A percentile compares a stretch with the other conserved stretches of the same genome.
Evolutionary conservation across 1,139 yeast species (phyloP).

Genomic region (Kodamaea arcana): DNA sequence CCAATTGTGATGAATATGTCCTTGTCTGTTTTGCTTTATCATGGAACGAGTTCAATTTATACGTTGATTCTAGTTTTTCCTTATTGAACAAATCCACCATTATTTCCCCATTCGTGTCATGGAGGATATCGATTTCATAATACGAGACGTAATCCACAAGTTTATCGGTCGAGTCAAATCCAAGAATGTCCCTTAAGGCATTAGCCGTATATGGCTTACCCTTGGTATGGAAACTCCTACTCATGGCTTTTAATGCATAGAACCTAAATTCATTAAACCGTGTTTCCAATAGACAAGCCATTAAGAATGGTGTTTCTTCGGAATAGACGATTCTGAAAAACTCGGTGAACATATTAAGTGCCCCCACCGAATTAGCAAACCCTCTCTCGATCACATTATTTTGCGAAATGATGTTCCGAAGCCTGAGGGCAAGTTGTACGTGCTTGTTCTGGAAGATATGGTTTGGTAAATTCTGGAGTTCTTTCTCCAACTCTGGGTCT

Average conservation of each 20-base stretch:
- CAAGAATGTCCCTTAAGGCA: conserved; percentile 49
- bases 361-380: conserved; percentile 52
- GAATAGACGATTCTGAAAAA: conserved; percentile 58
- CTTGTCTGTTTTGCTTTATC: conserved; percentile 54
- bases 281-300: conserved; percentile 74
- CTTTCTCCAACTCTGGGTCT: conserved; percentile 83
- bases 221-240: conserved; percentile 64
- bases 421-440: conserved; percentile 69
- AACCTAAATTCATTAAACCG: conserved; percentile 78
- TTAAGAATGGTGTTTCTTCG: conserved; percentile 57
- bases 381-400: conserved; percentile 62
- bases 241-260: conserved; percentile 67
- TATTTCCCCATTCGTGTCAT: conserved; percentile 27
- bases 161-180: conserved; percentile 60
- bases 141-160: conserved; percentile 55
- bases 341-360: conserved; percentile 56
- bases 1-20: conserved; percentile 52
- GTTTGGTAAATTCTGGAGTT: conserved; percentile 64
- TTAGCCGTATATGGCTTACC: conserved; percentile 60
- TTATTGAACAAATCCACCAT: conserved; percentile 56
- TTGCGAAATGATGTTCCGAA: conserved; percentile 64
- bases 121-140: conserved; percentile 53
- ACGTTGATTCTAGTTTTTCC: conserved; percentile 38
- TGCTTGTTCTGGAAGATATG: conserved; percentile 48
- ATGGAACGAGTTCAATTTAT: conserved; percentile 39